Conservation (phyloP, 192 early-diverging fungal genomes). For the Podila epicladia region DNA sequence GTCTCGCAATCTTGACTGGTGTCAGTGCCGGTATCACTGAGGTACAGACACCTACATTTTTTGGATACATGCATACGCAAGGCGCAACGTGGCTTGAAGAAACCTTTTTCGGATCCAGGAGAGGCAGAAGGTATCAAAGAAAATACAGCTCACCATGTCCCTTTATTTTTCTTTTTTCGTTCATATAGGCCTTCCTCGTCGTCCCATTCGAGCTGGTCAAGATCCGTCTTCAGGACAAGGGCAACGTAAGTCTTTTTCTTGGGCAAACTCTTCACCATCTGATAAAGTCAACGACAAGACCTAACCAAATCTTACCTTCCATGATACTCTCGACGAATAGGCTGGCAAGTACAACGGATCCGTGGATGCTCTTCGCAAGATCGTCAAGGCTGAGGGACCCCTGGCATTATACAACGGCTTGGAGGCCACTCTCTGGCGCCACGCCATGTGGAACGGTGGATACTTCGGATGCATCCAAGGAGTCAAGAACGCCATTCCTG, state of each 20-base stretch:
- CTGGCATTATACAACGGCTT: constrained; percentile 90
- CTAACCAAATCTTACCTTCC: background rate
- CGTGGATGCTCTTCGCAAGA: constrained; percentile 80
- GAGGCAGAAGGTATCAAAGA: background rate
- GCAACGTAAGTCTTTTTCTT: constrained; percentile 61
- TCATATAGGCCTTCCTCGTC: constrained; percentile 76
- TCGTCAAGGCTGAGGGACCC: constrained; percentile 81
- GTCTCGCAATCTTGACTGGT: constrained; percentile 85
- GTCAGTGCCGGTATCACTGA: constrained; percentile 93
- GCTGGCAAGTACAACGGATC: constrained; percentile 88
- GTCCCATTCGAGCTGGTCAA: constrained; percentile 95
- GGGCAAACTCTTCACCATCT: background rate
- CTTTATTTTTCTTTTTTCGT: background rate
- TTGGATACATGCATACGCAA: too few relatives aligned
- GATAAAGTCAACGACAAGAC: background rate
- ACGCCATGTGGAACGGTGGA: constrained; percentile 96
- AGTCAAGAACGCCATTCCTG: constrained; percentile 79
- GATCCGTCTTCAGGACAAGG: constrained; percentile 94
- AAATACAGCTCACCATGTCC: background rate
- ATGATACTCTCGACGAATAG: constrained; percentile 37
- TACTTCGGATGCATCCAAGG: constrained; percentile 90
- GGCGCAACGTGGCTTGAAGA: too few relatives aligned
- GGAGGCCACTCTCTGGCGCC: constrained; percentile 94
- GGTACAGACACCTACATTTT: constrained; percentile 7
- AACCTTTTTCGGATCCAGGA: background rate